phyloP scores from a whole-genome alignment of 495 filamentous ascomycete species.

The Podospora bellae-mahoneyi region DNA sequence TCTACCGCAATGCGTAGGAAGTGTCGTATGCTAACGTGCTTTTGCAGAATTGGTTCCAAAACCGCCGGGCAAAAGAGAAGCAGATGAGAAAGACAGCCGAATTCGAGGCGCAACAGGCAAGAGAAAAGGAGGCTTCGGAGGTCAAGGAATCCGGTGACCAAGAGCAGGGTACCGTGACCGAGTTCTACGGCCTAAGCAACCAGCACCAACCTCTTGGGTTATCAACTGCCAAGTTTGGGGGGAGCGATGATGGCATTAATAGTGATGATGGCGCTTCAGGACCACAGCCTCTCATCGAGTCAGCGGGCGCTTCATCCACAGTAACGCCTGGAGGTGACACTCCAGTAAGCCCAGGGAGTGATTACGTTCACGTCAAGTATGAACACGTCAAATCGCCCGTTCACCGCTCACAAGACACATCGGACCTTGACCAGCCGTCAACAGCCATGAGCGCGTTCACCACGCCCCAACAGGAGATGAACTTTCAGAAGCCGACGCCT shows the following conservation, averaged over 20 bases:
- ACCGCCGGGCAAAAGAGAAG: slow-evolving; percentile 79
- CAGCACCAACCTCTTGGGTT: slow-evolving; percentile 33
- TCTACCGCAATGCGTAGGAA: slow-evolving; percentile 22
- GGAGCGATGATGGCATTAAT: slow-evolving; percentile 17
- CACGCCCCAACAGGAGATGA: slow-evolving; percentile 11
- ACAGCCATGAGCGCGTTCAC: slow-evolving; percentile 16
- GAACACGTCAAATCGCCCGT: slow-evolving; percentile 12
- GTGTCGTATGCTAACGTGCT: slow-evolving; percentile 31
- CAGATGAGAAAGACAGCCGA: slow-evolving; percentile 71
- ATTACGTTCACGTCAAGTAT: slow-evolving; percentile 22
- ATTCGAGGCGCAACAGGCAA: slow-evolving; percentile 53
- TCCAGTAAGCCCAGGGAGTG: slow-evolving; percentile 22
- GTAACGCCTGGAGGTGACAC: slow-evolving; percentile 8
- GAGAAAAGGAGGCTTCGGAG: slow-evolving; percentile 46
- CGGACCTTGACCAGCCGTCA: slow-evolving; percentile 9
- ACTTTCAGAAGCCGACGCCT: slow-evolving; percentile 20
- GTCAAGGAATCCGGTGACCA: slow-evolving; percentile 36
- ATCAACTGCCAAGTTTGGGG: slow-evolving; percentile 38
- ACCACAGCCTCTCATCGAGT: slow-evolving; percentile 2
- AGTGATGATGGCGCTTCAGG: slow-evolving; percentile 18
- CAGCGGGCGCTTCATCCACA: not conserved
- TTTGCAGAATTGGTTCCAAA: slow-evolving; percentile 85
- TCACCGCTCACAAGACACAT: slow-evolving; percentile 3
- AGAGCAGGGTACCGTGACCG: slow-evolving; percentile 25
- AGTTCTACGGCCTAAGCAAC: slow-evolving; percentile 32